Evolutionary conservation across 805 yeast genomes (phyloP).

Genomic region (Suhomyces sp.): DNA sequence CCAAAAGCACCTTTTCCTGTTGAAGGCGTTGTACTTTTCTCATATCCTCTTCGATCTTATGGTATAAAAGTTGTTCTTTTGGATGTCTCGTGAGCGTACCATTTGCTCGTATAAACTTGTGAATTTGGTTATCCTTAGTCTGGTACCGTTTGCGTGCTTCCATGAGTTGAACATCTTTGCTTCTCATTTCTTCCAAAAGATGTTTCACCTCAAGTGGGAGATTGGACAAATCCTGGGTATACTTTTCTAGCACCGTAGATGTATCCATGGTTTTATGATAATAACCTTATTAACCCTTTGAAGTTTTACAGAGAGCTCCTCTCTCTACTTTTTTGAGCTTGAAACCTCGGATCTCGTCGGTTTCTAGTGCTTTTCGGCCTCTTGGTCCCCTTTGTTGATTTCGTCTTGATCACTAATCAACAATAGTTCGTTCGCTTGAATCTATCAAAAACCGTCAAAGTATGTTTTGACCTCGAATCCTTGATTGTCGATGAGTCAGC

Average conservation of each 20-base stretch:
- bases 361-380: too few relatives aligned
- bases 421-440: too few relatives aligned
- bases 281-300: too few relatives aligned
- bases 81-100: constrained; percentile 83
- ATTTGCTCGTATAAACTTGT: constrained; percentile 76
- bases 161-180: constrained; percentile 62
- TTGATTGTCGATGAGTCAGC: too few relatives aligned
- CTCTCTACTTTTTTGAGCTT: too few relatives aligned
- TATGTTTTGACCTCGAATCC: too few relatives aligned
- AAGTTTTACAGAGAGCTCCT: too few relatives aligned
- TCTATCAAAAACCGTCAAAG: too few relatives aligned
- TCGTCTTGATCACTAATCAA: too few relatives aligned
- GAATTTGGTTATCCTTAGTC: constrained; percentile 75
- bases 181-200: constrained; percentile 72
- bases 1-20: constrained; percentile 71
- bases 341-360: too few relatives aligned
- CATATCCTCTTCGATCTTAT: constrained; percentile 69
- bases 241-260: constrained; percentile 58
- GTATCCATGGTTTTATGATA: constrained; percentile 67
- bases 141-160: constrained; percentile 66
- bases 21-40: constrained; percentile 60
- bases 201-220: constrained; percentile 85
- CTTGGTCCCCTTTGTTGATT: too few relatives aligned
- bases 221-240: constrained; percentile 67
- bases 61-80: constrained; percentile 66